Base-by-base conservation (phyloP, 148 eudicot genomes). In the Vaccinium myrtillus region DNA sequence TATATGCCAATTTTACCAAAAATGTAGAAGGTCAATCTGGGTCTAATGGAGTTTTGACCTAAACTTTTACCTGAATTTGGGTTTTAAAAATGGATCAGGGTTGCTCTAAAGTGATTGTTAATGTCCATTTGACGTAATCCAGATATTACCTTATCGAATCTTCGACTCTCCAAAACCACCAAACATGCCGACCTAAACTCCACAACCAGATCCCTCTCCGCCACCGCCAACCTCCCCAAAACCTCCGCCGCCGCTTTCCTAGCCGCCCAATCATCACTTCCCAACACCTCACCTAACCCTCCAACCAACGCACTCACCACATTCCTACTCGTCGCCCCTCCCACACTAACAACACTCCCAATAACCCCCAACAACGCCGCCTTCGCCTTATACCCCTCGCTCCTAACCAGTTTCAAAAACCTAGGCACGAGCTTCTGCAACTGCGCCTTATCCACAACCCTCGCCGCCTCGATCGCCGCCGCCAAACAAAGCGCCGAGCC, bases 221-320 rank as follows among this genome's bases (percentile, higher is more conserved):
- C 93, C 18, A 83, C 86, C 27, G 95, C 96, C 85, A 96, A 58
- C 88, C 90, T 93, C 83, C 78, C 74, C 88, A 96, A 79, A 50
- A 90, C 95, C 88, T 94, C 98, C 1, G 97, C 95, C 1, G 97
- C 92, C 5, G 98, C 95, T 83, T 96, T 97, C 89, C 98, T 87
- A 48, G 92, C 90, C 25, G 91, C 90, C 99, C 99, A 97, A 87
- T 97, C 96, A 43, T 94, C 99, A 30, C 91, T 90, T 80, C 94
- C 90, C 88, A 95, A 73, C 75, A 89, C 93, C 78, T 89, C 98
- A 78, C 90, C 83, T 82, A 94, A 86, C 75, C 89, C 85, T 83
- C 21, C 70, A 32, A 97, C 92, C 87, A 94, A 90, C 88, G 86
- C 92, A 75, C 85, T 86, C 87, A 91, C 93, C 53, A 56, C 86